Conservation (phyloP, 495 filamentous ascomycete species). For the Tuber aestivum region DNA sequence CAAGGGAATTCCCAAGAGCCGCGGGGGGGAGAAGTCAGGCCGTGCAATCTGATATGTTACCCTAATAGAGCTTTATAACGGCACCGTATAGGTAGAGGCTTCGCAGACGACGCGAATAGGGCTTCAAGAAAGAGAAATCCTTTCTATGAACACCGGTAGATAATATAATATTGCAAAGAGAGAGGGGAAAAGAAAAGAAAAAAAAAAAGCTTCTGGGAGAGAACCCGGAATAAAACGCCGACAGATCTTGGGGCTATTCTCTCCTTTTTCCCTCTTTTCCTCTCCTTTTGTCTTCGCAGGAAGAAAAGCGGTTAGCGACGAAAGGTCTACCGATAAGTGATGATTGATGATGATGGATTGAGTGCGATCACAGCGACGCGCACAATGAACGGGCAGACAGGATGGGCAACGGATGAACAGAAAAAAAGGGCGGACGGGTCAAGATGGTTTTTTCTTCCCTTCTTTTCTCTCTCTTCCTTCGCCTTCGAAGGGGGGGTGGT, state of each 20-base stretch:
- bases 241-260: not conserved
- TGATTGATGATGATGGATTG: slow-evolving; percentile 3
- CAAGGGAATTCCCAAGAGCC: not conserved
- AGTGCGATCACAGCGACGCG: slow-evolving; percentile 6
- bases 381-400: slow-evolving; percentile 18
- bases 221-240: not conserved
- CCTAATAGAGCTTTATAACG: not conserved
- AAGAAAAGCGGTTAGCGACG: not conserved
- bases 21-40: not conserved
- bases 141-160: not conserved
- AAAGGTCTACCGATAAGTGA: too few relatives aligned
- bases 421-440: slow-evolving; percentile 19
- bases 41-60: not conserved
- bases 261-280: not conserved
- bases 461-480: slow-evolving; percentile 22
- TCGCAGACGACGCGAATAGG: not conserved
- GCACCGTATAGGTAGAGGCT: not conserved
- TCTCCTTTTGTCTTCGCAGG: not conserved
- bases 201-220: not conserved
- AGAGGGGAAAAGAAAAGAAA: not conserved
- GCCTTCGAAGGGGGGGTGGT: slow-evolving; percentile 26
- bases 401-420: slow-evolving; percentile 17
- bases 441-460: slow-evolving; percentile 8
- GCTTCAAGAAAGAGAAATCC: not conserved
- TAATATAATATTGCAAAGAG: not conserved